These are phyloP conservation scores for Solanum etuberosum DNA, from an alignment of 257 asterid genomes.

Conservation along the genomic window DNA sequence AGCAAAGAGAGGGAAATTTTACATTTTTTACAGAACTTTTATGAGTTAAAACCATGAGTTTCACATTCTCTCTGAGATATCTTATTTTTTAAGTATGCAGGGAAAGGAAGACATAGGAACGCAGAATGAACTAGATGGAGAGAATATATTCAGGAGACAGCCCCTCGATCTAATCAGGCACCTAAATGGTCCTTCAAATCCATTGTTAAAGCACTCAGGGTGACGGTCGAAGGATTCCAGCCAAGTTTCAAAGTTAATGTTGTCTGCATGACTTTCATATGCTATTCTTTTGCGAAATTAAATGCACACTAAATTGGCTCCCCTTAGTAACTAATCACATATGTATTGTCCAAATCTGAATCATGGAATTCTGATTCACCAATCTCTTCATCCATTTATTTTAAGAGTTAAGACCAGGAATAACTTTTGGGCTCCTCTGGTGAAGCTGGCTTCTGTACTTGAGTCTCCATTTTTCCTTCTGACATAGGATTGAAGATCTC, in stretches of 20 bases:
- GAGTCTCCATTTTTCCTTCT: conserved; percentile 15
- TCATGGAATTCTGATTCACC: neutral
- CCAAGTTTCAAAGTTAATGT: conserved; percentile 6
- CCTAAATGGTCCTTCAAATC: conserved; percentile 16
- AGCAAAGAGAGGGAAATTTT: neutral
- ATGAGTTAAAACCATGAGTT: neutral
- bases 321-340: neutral
- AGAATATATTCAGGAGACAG: conserved; percentile 13
- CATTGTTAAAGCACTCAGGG: conserved; percentile 10
- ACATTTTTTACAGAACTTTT: neutral
- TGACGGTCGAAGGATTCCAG: conserved; percentile 12
- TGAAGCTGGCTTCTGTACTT: neutral
- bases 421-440: neutral
- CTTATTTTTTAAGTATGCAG: neutral
- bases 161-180: conserved; percentile 18
- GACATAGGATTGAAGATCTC: conserved; percentile 8
- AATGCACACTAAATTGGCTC: neutral
- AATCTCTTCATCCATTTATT: conserved; percentile 11
- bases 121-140: neutral
- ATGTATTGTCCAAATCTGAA: neutral
- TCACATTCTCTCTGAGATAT: neutral
- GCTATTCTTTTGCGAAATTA: neutral
- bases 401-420: neutral
- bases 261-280: neutral
- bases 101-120: neutral